Conservation (phyloP, 208 protist species). For the Balamuthia mandrillaris region DNA sequence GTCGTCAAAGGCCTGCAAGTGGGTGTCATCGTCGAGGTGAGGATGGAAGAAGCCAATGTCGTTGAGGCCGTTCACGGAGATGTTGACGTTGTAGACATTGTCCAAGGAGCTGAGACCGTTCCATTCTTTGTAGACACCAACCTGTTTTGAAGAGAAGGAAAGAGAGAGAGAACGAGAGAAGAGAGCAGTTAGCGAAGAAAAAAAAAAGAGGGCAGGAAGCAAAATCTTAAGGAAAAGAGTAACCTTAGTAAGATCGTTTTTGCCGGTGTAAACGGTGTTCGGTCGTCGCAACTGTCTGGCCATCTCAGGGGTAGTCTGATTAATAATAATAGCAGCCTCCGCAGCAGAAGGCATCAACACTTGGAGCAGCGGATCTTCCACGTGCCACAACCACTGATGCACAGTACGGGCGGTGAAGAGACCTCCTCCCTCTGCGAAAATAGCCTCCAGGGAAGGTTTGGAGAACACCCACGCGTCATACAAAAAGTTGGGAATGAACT, state of each 20-base stretch:
- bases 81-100: background rate
- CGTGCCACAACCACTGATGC: conserved; percentile 1
- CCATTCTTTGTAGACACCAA: no score
- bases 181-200: background rate
- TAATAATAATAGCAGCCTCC: background rate
- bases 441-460: no score
- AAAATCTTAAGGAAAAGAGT: background rate
- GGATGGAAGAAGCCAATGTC: conserved; percentile 28
- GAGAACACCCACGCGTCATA: background rate
- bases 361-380: background rate
- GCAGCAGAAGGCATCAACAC: background rate
- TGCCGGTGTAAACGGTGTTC: conserved; percentile 25
- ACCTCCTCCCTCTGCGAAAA: background rate
- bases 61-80: conserved; percentile 14
- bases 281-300: background rate
- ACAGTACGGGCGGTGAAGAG: conserved; percentile 4
- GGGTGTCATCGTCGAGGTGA: background rate
- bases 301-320: conserved; percentile 22
- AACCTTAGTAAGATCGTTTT: conserved; percentile 3
- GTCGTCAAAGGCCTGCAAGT: background rate
- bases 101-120: no score
- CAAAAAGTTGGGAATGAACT: conserved; percentile 4
- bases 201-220: background rate
- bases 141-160: no score
- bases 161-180: no score